A percentile compares a stretch with the other conserved stretches of the same genome.
Conservation (phyloP, 225 moss, liverwort and hornwort genomes). For the Thuidium tamariscinum region DNA sequence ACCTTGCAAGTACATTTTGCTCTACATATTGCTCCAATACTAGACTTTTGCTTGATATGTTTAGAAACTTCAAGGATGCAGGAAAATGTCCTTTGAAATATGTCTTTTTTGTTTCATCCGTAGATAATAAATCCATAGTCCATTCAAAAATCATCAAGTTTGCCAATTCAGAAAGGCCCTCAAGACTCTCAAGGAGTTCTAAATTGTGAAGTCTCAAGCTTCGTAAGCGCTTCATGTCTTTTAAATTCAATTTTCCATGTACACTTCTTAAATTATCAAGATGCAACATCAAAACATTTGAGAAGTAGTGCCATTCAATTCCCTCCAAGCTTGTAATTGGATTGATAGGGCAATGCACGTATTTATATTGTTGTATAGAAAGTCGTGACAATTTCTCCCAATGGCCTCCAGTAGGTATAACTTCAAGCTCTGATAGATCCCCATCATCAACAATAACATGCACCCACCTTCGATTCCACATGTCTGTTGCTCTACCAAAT, state of each 20-base stretch:
- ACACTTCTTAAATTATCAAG: neutral
- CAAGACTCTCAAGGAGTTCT: neutral
- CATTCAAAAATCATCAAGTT: neutral
- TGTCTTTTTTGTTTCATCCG: neutral
- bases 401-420: neutral
- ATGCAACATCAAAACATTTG: neutral
- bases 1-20: neutral
- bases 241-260: neutral
- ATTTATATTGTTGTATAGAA: neutral
- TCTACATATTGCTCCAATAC: neutral
- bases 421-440: neutral
- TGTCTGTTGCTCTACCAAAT: neutral
- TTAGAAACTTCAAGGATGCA: neutral
- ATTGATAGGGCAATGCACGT: too few relatives aligned
- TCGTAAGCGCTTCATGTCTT: neutral
- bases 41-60: fast-evolving
- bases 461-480: neutral
- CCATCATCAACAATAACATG: neutral
- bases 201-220: neutral
- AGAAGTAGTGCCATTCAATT: neutral
- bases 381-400: neutral
- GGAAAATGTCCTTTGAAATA: neutral
- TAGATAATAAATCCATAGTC: neutral
- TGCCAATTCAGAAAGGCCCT: neutral
- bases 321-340: neutral